phyloP scores from a whole-genome alignment of 2,329 filamentous ascomycete genomes.

The Alternaria sp. region DNA sequence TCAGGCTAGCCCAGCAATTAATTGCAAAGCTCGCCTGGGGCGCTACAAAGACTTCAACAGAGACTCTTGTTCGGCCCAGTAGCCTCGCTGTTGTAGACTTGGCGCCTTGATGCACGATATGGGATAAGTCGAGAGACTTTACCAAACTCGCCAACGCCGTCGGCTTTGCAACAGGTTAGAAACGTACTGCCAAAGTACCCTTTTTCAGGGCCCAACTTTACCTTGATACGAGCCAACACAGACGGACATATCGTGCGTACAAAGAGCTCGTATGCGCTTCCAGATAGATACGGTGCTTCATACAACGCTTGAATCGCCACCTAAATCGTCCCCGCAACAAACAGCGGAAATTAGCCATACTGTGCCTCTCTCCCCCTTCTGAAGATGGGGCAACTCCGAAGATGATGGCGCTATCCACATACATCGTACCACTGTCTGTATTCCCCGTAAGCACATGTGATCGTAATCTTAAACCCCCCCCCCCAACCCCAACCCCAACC shows the following conservation, averaged over 20 bases:
- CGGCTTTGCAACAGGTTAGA: conserved; percentile 40
- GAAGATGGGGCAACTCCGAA: too few relatives aligned
- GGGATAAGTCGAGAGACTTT: conserved; percentile 61
- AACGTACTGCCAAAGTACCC: too few relatives aligned
- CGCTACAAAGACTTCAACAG: conserved; percentile 63
- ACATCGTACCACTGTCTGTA: conserved; percentile 64
- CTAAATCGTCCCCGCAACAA: neutral
- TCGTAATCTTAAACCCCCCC: neutral
- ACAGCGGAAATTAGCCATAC: neutral
- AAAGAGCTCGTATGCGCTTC: conserved; percentile 63
- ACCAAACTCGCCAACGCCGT: conserved; percentile 62
- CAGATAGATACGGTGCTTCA: conserved; percentile 60
- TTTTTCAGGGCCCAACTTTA: conserved; percentile 9
- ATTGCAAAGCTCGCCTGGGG: conserved; percentile 66
- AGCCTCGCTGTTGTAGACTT: conserved; percentile 66
- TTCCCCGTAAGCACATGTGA: conserved; percentile 12
- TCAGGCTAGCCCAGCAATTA: conserved; percentile 65
- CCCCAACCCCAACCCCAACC: too few relatives aligned
- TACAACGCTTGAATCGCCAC: conserved; percentile 62
- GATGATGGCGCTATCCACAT: conserved; percentile 1
- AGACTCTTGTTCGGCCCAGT: conserved; percentile 62
- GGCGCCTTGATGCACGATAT: conserved; percentile 66
- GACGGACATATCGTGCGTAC: conserved; percentile 63
- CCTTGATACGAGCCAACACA: conserved; percentile 57
- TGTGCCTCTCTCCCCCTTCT: neutral